Conservation (phyloP, 352 stramenopile species). For the Phytophthora pluvialis region DNA sequence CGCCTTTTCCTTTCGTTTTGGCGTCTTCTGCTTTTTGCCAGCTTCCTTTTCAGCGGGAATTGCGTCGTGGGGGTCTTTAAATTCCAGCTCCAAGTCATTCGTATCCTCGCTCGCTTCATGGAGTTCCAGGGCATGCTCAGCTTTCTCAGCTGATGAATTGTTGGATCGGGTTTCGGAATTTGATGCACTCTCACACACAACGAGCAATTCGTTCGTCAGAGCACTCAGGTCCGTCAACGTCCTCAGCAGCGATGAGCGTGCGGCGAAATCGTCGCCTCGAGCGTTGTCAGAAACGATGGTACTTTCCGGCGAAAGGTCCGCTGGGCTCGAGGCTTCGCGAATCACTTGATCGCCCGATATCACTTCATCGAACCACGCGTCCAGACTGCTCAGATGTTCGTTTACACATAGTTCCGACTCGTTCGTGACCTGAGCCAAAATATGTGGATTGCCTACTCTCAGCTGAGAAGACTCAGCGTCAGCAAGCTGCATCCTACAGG, state of each 20-base stretch:
- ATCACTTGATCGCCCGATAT: conserved; percentile 31
- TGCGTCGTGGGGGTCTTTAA: background rate
- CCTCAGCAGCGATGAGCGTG: conserved; percentile 21
- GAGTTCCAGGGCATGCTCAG: background rate
- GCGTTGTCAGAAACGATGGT: background rate
- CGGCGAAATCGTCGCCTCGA: conserved; percentile 6
- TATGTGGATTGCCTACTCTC: background rate
- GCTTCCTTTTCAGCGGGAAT: background rate
- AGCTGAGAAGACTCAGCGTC: conserved; percentile 26
- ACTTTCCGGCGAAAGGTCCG: background rate
- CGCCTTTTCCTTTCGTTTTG: background rate
- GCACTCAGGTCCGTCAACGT: conserved; percentile 23
- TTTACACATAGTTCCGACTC: conserved; percentile 33
- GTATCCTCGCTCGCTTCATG: background rate
- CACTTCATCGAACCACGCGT: conserved; percentile 57
- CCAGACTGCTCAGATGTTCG: conserved; percentile 53
- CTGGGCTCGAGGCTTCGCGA: background rate
- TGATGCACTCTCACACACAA: conserved; percentile 16
- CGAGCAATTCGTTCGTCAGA: conserved; percentile 31
- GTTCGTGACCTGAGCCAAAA: background rate
- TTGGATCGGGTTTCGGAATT: background rate
- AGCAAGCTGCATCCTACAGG: conserved; percentile 23
- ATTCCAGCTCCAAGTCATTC: background rate
- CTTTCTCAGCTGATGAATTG: background rate
- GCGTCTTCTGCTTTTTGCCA: background rate